Evolutionary conservation across 1,139 yeast genomes (phyloP).

Genomic region (Kluyveromyces sp.): DNA sequence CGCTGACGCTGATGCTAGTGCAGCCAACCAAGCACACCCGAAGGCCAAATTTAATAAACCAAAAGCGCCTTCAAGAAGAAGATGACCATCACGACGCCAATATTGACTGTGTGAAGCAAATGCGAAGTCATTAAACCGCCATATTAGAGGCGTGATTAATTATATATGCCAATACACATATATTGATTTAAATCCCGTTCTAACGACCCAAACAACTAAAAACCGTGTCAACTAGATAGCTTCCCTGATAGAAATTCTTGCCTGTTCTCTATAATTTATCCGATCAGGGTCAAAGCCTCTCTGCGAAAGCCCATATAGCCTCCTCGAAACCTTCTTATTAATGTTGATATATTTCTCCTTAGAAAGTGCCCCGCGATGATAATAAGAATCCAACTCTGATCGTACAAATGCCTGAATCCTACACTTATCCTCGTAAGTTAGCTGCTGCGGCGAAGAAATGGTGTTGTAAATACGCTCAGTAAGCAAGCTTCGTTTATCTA

Average conservation of each 20-base stretch:
- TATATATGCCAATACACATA: not conserved
- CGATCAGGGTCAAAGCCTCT: conserved; percentile 16
- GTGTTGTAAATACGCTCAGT: conserved; percentile 12
- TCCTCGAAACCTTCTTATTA: conserved; percentile 39
- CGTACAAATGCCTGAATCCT: conserved; percentile 50
- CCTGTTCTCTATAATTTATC: conserved; percentile 20
- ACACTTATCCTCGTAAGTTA: conserved; percentile 25
- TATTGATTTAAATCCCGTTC: not conserved
- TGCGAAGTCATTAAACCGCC: not conserved
- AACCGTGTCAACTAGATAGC: conserved; percentile 4
- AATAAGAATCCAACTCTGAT: conserved; percentile 41
- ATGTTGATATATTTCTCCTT: conserved; percentile 43
- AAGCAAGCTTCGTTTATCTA: conserved; percentile 13
- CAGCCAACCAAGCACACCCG: conserved; percentile 12
- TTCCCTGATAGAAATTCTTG: conserved; percentile 8
- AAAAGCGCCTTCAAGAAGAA: conserved; percentile 42
- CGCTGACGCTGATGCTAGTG: conserved; percentile 13
- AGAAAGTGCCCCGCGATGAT: conserved; percentile 31
- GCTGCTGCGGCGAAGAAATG: not conserved
- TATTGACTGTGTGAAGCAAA: not conserved
- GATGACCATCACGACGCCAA: conserved; percentile 5
- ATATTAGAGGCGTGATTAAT: not conserved
- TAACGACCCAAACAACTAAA: not conserved
- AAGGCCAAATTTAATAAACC: conserved; percentile 44
- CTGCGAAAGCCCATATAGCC: conserved; percentile 32